A percentile compares a stretch with the other conserved stretches of the same genome.
phyloP scores from a whole-genome alignment of 805 yeast species.

The Kodamaea nitidulidarum region DNA sequence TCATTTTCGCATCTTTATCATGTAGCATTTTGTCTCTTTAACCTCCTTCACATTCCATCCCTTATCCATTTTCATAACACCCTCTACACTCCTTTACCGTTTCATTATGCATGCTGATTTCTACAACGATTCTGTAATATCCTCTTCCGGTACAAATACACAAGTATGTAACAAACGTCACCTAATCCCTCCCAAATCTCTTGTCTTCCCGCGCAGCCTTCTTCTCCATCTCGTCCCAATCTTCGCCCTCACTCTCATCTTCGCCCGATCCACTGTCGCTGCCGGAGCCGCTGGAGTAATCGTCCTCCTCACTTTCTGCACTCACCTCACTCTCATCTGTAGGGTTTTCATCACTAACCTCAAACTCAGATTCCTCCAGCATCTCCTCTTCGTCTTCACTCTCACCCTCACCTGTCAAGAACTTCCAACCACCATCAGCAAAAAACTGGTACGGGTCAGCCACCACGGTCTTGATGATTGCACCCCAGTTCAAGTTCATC shows the following conservation, averaged over 20 bases:
- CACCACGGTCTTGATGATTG: constrained; percentile 89
- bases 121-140: too few species aligned
- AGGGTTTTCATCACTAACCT: constrained; percentile 57
- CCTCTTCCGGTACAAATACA: too few species aligned
- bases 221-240: constrained; percentile 61
- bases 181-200: constrained; percentile 23
- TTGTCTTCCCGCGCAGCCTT: constrained; percentile 51
- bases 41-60: too few species aligned
- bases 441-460: constrained; percentile 94
- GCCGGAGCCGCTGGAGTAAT: constrained; percentile 37
- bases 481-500: constrained; percentile 91
- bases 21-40: too few species aligned
- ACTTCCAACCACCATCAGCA: constrained; percentile 92
- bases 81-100: too few species aligned
- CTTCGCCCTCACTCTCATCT: constrained; percentile 36
- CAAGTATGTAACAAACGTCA: too few species aligned
- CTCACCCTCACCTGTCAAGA: constrained; percentile 85
- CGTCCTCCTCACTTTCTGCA: constrained; percentile 43
- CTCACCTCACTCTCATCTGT: constrained; percentile 59
- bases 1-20: too few species aligned
- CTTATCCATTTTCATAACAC: too few species aligned
- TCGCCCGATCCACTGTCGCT: constrained; percentile 36
- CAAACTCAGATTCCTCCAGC: constrained; percentile 69
- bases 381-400: constrained; percentile 61
- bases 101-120: too few species aligned